phyloP scores from a whole-genome alignment of 2,329 filamentous ascomycete species.

The Gaeumannomyces sp. region DNA sequence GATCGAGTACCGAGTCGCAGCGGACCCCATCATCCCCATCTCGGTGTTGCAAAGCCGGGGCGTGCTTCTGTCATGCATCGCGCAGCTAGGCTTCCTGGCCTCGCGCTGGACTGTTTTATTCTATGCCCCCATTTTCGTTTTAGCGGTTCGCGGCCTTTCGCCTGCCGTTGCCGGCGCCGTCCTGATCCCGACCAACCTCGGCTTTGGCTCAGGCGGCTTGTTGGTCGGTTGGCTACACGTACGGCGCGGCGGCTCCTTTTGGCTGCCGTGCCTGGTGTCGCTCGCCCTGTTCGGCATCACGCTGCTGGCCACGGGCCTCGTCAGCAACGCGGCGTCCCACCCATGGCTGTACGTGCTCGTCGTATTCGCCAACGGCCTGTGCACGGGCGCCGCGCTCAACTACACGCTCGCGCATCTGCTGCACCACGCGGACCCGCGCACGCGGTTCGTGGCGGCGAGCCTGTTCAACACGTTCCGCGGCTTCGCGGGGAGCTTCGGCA shows the following conservation, averaged over 20 bases:
- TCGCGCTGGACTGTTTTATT: conserved; percentile 75
- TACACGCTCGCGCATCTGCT: conserved; percentile 77
- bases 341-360: conserved; percentile 48
- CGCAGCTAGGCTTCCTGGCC: conserved; percentile 73
- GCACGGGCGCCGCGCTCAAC: conserved; percentile 67
- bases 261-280: conserved; percentile 53
- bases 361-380: conserved; percentile 65
- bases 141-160: conserved; percentile 65
- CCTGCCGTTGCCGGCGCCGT: conserved; percentile 68
- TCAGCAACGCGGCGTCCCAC: conserved; percentile 36
- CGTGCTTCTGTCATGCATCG: conserved; percentile 65
- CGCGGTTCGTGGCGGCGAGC: conserved; percentile 70
- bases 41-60: conserved; percentile 62
- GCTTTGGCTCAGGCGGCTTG: conserved; percentile 69
- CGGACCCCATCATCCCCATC: conserved; percentile 70
- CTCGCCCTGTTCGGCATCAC: conserved; percentile 51
- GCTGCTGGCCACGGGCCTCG: conserved; percentile 43
- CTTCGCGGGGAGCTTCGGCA: conserved; percentile 76
- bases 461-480: conserved; percentile 74
- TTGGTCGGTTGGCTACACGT: conserved; percentile 72
- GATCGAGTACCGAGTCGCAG: conserved; percentile 57
- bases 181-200: conserved; percentile 73
- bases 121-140: conserved; percentile 73
- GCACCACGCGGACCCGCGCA: conserved; percentile 54
- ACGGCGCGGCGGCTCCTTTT: conserved; percentile 66